These are phyloP conservation scores for Vanrija sp. DNA, from an alignment of 1,284 basidiomycete species.

Conservation along the genomic window DNA sequence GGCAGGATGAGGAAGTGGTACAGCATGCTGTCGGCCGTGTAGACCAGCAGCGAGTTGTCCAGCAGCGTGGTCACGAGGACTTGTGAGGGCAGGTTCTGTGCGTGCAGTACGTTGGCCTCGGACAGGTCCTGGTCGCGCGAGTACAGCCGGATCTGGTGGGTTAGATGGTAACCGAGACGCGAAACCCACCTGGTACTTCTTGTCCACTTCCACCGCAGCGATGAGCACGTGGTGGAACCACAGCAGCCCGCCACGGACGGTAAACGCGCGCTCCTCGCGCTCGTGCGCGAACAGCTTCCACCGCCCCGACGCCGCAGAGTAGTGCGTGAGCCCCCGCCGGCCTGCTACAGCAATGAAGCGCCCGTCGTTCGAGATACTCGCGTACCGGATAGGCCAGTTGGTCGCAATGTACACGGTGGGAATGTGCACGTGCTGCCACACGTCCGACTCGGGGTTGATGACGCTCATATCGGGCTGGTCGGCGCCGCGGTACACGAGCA, in stretches of 20 bases:
- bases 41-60: conserved; percentile 94
- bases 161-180: background rate
- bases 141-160: conserved; percentile 75
- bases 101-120: conserved; percentile 76
- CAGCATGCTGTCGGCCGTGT: conserved; percentile 93
- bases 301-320: conserved; percentile 84
- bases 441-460: conserved; percentile 97
- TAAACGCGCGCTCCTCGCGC: conserved; percentile 83
- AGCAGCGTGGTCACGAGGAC: conserved; percentile 84
- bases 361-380: conserved; percentile 85
- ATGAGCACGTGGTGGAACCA: conserved; percentile 98
- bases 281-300: conserved; percentile 89
- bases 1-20: conserved; percentile 90
- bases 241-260: conserved; percentile 82
- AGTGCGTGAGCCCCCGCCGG: conserved; percentile 84
- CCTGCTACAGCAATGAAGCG: conserved; percentile 91
- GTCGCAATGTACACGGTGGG: conserved; percentile 80
- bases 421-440: conserved; percentile 89
- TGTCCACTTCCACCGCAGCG: conserved; percentile 76
- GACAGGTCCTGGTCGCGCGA: conserved; percentile 91
- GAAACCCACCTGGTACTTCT: conserved; percentile 66
- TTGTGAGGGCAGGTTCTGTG: conserved; percentile 70
- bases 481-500: conserved; percentile 91
- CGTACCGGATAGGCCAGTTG: conserved; percentile 95
- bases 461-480: conserved; percentile 98